A percentile compares a stretch with the other conserved stretches of the same genome.
These are phyloP conservation scores for Leccinum subtestaceum DNA, from an alignment of 768 basidiomycete genomes.

Conservation along the genomic window DNA sequence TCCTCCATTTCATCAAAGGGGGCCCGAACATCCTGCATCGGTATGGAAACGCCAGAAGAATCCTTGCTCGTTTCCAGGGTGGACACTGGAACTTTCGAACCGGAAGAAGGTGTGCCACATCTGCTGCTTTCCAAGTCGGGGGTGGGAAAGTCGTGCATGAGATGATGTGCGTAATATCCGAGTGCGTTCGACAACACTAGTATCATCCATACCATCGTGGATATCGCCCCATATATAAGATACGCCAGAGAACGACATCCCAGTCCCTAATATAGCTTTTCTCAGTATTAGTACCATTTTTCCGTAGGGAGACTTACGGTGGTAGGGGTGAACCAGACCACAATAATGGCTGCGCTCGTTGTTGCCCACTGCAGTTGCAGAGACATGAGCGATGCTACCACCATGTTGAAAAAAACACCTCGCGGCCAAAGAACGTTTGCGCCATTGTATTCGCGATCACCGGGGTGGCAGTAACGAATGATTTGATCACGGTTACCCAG, in stretches of 20 bases:
- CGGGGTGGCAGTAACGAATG: conserved; percentile 17
- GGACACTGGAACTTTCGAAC: not conserved
- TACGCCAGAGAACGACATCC: conserved; percentile 36
- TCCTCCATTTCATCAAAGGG: not conserved
- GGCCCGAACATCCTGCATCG: not conserved
- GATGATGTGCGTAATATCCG: conserved; percentile 19
- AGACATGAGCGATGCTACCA: conserved; percentile 29
- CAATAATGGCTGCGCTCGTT: conserved; percentile 27
- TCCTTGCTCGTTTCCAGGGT: not conserved
- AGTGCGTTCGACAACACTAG: conserved; percentile 30
- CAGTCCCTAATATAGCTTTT: conserved; percentile 17
- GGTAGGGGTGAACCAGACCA: conserved; percentile 32
- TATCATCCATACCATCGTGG: conserved; percentile 31
- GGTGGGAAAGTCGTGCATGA: not conserved
- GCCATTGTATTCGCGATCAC: not conserved
- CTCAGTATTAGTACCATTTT: not conserved
- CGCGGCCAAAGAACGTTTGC: conserved; percentile 18
- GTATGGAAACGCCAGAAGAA: not conserved
- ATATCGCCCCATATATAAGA: conserved; percentile 27
- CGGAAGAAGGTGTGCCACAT: not conserved
- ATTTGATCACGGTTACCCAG: conserved; percentile 19
- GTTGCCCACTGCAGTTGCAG: conserved; percentile 35
- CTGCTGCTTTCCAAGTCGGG: not conserved
- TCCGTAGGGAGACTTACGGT: conserved; percentile 7
- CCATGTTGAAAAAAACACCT: conserved; percentile 24